Evolutionary conservation across 805 yeast genomes (phyloP), one percentile per base, ranked within the genome.

Genomic region (Peterozyma xylosa): DNA sequence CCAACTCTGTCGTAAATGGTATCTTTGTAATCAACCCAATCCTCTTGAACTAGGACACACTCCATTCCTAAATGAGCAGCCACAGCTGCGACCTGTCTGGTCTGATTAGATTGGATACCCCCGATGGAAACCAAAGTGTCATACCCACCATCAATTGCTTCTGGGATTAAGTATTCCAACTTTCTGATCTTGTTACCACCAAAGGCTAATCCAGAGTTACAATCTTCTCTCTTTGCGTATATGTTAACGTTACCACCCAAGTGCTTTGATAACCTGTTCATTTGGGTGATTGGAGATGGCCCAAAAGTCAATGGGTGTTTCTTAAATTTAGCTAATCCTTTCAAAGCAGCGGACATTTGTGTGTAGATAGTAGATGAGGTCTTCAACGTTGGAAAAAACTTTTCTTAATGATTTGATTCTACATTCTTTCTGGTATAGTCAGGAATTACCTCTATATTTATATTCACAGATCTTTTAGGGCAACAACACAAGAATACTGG

Each of bases 1-100:
- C 66, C 66, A 41, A 62, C 66, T 35, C 57, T 58, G 47, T 62
- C 66, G 39, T 62, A 62, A 40, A 57, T 61, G 35, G 59, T 57
- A 33, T 60, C 64, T 29, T 62, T 59, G 50, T 58, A 57, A 38
- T 62, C 63, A 21, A 62, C 66, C 66, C 66, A 62, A 44, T 58
- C 56, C 52, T 62, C 66, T 42, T 62, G 66, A 15, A 62, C 62
- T 15, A 64, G 56, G 33, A 60, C 62, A 35, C 66, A 63, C 21
- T 62, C 56, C 38, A 62, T 50, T 7, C 66, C 66, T 35, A 62
- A 45, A 43, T 62, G 62, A 38, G 66, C 63, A 13, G 66, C 66
- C 32, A 62, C 62, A 16, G 66, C 66, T 27, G 61, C 62, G 1
- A 64, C 63, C 59, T 58, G 61, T 42, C 64, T 52, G 11, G 66